phyloP scores from a whole-genome alignment of 495 filamentous ascomycete species.

The Talaromyces proteolyticus region DNA sequence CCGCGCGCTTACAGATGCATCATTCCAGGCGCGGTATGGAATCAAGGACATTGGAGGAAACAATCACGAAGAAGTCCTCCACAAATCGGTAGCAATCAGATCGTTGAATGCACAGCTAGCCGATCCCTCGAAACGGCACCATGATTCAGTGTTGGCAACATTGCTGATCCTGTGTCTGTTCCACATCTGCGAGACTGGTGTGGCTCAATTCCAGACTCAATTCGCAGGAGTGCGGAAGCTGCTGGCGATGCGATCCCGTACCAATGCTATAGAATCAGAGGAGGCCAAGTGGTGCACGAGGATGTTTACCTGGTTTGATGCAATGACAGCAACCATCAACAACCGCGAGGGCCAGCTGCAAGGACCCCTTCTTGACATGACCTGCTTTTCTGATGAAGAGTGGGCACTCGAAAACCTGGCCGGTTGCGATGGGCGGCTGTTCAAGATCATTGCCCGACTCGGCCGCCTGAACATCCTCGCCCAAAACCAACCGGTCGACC shows the following conservation, averaged over 20 bases:
- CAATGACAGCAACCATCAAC: constrained; percentile 88
- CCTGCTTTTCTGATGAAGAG: constrained; percentile 59
- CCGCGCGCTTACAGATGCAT: constrained; percentile 33
- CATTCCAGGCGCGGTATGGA: constrained; percentile 30
- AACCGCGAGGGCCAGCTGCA: constrained; percentile 87
- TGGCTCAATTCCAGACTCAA: constrained; percentile 88
- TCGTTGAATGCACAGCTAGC: constrained; percentile 78
- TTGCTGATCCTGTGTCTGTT: constrained; percentile 86
- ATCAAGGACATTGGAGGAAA: constrained; percentile 27
- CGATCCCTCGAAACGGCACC: constrained; percentile 62
- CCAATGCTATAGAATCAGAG: constrained; percentile 51
- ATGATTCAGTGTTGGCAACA: constrained; percentile 86
- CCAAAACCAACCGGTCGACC: constrained; percentile 56
- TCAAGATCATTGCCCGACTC: constrained; percentile 70
- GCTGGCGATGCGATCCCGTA: constrained; percentile 65
- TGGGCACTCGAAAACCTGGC: constrained; percentile 81
- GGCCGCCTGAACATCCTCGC: constrained; percentile 86
- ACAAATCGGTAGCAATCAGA: constrained; percentile 75
- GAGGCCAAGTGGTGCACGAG: constrained; percentile 89
- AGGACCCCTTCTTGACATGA: constrained; percentile 60
- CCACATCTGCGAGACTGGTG: constrained; percentile 86
- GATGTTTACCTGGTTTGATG: constrained; percentile 95
- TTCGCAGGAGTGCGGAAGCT: constrained; percentile 94
- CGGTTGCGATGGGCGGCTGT: constrained; percentile 78
- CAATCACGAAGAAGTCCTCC: constrained; percentile 69